Evolutionary conservation across 177 flowering plant species (phyloP).

Genomic region (Vitis hybrid): DNA sequence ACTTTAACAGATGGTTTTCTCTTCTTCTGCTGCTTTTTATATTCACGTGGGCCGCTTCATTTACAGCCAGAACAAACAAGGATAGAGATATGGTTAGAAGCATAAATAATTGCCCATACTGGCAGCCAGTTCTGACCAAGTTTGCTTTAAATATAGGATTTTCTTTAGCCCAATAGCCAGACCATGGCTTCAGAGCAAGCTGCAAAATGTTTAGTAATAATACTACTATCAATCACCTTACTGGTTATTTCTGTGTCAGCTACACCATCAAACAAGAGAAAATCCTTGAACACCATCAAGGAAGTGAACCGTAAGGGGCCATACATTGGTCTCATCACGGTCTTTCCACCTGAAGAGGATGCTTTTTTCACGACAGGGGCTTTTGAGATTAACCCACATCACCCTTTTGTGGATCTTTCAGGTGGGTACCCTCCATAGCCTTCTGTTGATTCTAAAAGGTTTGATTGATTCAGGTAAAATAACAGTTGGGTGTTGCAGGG

Average conservation of each 20-base stretch:
- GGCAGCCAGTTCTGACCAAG: not conserved
- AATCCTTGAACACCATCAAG: not conserved
- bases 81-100: too few species aligned
- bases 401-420: conserved; percentile 29
- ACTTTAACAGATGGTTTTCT: too few species aligned
- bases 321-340: conserved; percentile 28
- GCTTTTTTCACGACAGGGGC: conserved; percentile 25
- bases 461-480: too few species aligned
- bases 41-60: too few species aligned
- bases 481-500: conserved; percentile 13
- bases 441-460: not conserved
- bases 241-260: not conserved
- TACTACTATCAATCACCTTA: not conserved
- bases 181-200: conserved; percentile 7
- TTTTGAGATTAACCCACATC: conserved; percentile 19
- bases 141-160: not conserved
- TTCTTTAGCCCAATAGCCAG: not conserved
- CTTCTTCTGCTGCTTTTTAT: too few species aligned
- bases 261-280: not conserved
- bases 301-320: conserved; percentile 25
- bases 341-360: conserved; percentile 26
- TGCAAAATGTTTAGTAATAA: not conserved
- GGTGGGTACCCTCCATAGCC: conserved; percentile 9
- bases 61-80: too few species aligned
- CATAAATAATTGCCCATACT: not conserved